Percentiles rank a stretch among this genome's conserved stretches.
Evolutionary conservation across 23 red algal species (phyloP).

Genomic region (Pyropia haitanensis): DNA sequence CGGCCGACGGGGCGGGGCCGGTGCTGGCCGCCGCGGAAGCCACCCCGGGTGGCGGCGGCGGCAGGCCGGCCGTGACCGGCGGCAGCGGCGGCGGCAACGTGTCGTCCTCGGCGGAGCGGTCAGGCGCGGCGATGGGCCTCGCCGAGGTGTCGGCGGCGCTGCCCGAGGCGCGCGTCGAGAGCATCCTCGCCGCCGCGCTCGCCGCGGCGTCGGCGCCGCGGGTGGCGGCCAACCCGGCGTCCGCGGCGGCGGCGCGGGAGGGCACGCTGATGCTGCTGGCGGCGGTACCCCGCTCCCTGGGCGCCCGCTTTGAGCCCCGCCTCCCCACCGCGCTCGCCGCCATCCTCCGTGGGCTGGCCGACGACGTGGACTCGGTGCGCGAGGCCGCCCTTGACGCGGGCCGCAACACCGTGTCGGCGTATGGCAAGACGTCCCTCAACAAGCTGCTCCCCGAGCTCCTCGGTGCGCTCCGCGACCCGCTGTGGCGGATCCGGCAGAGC

Average conservation of each 20-base stretch:
- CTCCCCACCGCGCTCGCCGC: slow-evolving; percentile 37
- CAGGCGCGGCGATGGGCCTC: slow-evolving; percentile 82
- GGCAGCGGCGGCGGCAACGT: slow-evolving; percentile 15
- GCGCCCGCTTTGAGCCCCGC: slow-evolving; percentile 51
- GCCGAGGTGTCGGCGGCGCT: slow-evolving; percentile 57
- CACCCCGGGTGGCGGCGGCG: no score
- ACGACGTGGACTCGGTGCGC: slow-evolving; percentile 72
- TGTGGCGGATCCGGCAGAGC: slow-evolving; percentile 79
- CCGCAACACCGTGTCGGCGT: slow-evolving; percentile 48
- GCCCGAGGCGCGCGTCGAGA: slow-evolving; percentile 34
- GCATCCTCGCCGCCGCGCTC: slow-evolving; percentile 25
- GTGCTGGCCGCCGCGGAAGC: no score
- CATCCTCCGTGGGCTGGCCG: slow-evolving; percentile 57
- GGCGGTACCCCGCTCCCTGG: slow-evolving; percentile 50
- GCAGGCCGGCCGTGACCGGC: neutral
- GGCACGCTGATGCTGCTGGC: slow-evolving; percentile 68
- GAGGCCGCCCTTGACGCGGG: slow-evolving; percentile 82
- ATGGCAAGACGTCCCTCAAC: slow-evolving; percentile 54
- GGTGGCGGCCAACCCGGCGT: neutral
- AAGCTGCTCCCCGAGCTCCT: slow-evolving; percentile 48
- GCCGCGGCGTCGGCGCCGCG: slow-evolving; percentile 2
- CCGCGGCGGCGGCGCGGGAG: slow-evolving; percentile 51
- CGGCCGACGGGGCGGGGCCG: no score
- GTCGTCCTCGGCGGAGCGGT: slow-evolving; percentile 69
- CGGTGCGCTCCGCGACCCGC: slow-evolving; percentile 40